Base-by-base conservation (phyloP, 768 basidiomycete genomes). In the Auriscalpium microsporum region DNA sequence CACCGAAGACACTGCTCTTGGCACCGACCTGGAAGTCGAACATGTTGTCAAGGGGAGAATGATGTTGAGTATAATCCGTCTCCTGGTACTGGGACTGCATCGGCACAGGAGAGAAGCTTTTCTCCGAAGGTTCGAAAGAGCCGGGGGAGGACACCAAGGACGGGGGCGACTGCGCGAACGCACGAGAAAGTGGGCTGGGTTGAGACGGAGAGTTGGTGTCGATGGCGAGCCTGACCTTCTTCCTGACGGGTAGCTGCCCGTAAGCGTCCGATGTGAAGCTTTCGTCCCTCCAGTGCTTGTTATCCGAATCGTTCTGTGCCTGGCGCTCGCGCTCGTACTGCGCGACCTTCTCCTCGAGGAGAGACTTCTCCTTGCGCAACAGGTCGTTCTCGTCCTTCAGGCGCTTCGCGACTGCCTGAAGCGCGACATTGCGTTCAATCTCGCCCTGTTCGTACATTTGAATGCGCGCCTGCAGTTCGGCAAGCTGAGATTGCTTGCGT, bases 381-480 rank as follows among this genome's bases (percentile, higher is more conserved):
- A 72, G 71, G 52, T 90, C 87, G 60, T 94, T 94, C 67, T 94
- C 91, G 61, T 90, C 89, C 70, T 92, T 93, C 55, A 89, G 77
- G 35, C 83, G 81, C 70, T 90, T 91, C 13, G 88, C 89, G 53
- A 90, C 80, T 52, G 77, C 82, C 69, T 93, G 91, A 19, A 94
- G 73, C 47, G 88, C 87, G 50, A 93, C 81, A 64, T 87, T 91
- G 54, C 89, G 83, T 67, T 93, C 87, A 28, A 91, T 83, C 66
- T 93, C 90, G n/a, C 91, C 91, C 66, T 90, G 87, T 67, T 94
- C 90, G 63, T 91, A 93, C 17, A 81, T 80, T 58, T 87, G 84
- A 50, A 94, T 75, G 48, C 90, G 87, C 50, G 90, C 86, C 70
- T 94, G 90, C 37, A 94, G 78, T 59, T 92, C 90, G 9, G 87